Conservation (phyloP, 371 early-diverging fungal species). For the Circinella umbellata region DNA sequence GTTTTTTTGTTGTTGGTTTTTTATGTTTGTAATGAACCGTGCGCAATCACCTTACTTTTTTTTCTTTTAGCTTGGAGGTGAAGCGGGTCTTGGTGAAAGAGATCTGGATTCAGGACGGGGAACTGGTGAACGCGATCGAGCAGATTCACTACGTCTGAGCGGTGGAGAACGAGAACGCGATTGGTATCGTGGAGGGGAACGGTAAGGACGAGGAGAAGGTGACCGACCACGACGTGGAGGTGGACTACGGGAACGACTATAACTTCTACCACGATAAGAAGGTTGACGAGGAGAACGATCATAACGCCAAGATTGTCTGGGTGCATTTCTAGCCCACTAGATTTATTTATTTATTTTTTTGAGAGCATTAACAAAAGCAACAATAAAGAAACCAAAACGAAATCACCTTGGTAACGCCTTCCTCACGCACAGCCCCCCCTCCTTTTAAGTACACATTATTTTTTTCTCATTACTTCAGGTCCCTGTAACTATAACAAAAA, state of each 20-base stretch:
- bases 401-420: not conserved
- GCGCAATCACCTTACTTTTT: too few species aligned
- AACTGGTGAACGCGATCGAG: constrained; percentile 12
- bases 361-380: not conserved
- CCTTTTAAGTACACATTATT: not conserved
- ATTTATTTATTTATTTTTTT: not conserved
- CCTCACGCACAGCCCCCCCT: not conserved
- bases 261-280: constrained; percentile 5
- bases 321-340: constrained; percentile 29
- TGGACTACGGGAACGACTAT: constrained; percentile 28
- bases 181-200: constrained; percentile 18
- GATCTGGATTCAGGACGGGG: not conserved
- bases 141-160: not conserved
- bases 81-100: constrained; percentile 10
- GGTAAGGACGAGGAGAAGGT: constrained; percentile 20
- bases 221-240: constrained; percentile 71
- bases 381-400: not conserved
- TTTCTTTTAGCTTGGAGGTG: not conserved
- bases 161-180: constrained; percentile 16
- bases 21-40: too few species aligned
- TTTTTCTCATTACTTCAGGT: not conserved
- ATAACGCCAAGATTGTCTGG: constrained; percentile 61
- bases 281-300: constrained; percentile 42
- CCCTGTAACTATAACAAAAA: not conserved
- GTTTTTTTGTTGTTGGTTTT: too few species aligned